phyloP scores from a whole-genome alignment of 192 early-diverging fungal genomes.

The Physocladia obscura region DNA sequence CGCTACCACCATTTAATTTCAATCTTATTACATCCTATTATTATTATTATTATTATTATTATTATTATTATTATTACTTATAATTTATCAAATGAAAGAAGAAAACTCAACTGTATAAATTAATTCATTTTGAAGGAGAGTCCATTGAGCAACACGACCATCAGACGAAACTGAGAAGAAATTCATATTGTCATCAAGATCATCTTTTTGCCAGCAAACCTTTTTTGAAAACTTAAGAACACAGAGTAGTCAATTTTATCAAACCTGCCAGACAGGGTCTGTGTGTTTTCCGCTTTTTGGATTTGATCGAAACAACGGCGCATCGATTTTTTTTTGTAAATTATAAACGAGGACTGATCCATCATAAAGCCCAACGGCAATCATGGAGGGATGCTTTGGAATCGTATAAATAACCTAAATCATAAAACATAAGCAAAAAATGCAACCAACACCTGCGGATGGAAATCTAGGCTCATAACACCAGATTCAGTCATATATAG shows the following conservation, averaged over 20 bases:
- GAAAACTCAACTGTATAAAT: conserved; percentile 55
- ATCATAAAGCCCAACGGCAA: conserved; percentile 65
- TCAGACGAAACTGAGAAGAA: conserved; percentile 65
- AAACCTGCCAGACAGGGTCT: conserved; percentile 66
- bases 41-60: too few species aligned
- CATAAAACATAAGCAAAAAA: neutral
- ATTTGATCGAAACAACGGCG: conserved; percentile 49
- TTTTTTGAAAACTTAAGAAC: conserved; percentile 3
- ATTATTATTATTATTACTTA: too few species aligned
- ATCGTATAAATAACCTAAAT: too few species aligned
- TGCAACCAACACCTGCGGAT: conserved; percentile 55
- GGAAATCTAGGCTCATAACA: conserved; percentile 61
- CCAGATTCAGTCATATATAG: conserved; percentile 55
- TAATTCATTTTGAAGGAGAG: conserved; percentile 60
- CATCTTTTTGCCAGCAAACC: conserved; percentile 66
- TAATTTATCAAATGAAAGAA: too few species aligned
- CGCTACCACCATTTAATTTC: conserved; percentile 25
- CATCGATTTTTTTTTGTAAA: conserved; percentile 54
- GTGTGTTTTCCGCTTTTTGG: conserved; percentile 53
- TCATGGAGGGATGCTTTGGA: conserved; percentile 57
- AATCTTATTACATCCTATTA: conserved; percentile 39
- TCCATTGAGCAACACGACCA: conserved; percentile 62
- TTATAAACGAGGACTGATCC: conserved; percentile 61
- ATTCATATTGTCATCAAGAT: conserved; percentile 62
- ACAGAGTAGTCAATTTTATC: neutral